Evolutionary conservation across 257 asterid species (phyloP).

Genomic region (Przewalskia tangutica): DNA sequence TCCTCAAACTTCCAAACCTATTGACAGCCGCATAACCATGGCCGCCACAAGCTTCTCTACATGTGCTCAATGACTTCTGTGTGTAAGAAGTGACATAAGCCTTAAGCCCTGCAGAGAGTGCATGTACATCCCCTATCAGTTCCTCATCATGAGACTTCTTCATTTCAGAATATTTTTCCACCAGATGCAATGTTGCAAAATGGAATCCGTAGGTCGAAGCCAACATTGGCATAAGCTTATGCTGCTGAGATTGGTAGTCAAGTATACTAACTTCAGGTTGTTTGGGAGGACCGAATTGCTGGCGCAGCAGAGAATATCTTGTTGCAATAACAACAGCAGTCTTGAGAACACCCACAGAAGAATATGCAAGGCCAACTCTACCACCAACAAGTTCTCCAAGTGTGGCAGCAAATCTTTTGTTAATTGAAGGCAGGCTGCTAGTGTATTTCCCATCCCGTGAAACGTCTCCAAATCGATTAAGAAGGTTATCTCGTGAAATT

Average conservation of each 20-base stretch:
- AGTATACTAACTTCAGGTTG: slow-evolving; percentile 88
- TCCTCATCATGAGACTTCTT: slow-evolving; percentile 70
- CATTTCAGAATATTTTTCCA: slow-evolving; percentile 73
- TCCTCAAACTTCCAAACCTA: slow-evolving; percentile 88
- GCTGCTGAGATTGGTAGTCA: slow-evolving; percentile 97
- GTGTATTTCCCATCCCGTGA: slow-evolving; percentile 80
- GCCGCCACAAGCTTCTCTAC: slow-evolving; percentile 98
- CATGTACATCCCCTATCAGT: slow-evolving; percentile 76
- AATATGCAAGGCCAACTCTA: slow-evolving; percentile 90
- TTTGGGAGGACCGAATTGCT: slow-evolving; percentile 97
- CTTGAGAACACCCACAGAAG: slow-evolving; percentile 85
- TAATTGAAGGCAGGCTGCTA: slow-evolving; percentile 72
- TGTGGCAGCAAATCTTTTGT: slow-evolving; percentile 90
- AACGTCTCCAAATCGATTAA: slow-evolving; percentile 90
- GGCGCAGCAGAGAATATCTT: slow-evolving; percentile 74
- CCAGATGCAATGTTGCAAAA: slow-evolving; percentile 63
- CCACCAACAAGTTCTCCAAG: slow-evolving; percentile 98
- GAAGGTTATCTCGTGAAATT: slow-evolving; percentile 89
- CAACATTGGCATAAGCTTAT: slow-evolving; percentile 93
- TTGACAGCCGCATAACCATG: slow-evolving; percentile 99
- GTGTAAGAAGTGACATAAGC: slow-evolving; percentile 85
- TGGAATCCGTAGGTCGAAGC: slow-evolving; percentile 90
- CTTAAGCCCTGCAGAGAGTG: slow-evolving; percentile 92
- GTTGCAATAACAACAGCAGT: slow-evolving; percentile 69
- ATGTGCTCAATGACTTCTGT: slow-evolving; percentile 69